These are phyloP conservation scores for Penicillium sclerotigenum DNA, from an alignment of 2,329 filamentous ascomycete species.

Conservation along the genomic window DNA sequence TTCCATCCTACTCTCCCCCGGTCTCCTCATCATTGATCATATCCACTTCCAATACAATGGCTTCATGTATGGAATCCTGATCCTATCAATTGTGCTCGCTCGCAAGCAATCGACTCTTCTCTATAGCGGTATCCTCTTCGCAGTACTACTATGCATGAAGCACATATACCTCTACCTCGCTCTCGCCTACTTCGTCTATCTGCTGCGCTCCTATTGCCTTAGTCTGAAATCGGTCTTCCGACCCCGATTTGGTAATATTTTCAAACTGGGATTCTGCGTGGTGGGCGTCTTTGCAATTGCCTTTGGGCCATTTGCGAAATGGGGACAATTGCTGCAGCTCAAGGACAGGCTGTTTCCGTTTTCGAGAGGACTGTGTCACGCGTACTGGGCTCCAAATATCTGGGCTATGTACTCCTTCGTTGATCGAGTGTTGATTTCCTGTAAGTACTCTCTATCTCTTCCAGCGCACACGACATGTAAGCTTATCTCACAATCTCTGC, in stretches of 20 bases:
- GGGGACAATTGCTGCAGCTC: conserved; percentile 80
- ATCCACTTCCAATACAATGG: conserved; percentile 99
- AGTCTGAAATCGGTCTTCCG: conserved; percentile 71
- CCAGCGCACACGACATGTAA: not conserved
- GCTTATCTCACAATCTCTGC: conserved; percentile 33
- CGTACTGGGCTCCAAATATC: conserved; percentile 96
- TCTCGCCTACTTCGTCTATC: conserved; percentile 90
- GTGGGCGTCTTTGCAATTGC: conserved; percentile 69
- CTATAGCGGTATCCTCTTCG: conserved; percentile 77
- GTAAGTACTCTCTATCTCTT: conserved; percentile 50
- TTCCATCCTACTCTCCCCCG: conserved; percentile 86
- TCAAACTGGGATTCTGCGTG: conserved; percentile 78
- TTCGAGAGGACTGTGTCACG: conserved; percentile 87
- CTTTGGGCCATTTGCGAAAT: conserved; percentile 82
- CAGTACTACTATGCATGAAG: conserved; percentile 84
- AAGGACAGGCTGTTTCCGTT: conserved; percentile 87
- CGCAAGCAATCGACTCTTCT: conserved; percentile 72
- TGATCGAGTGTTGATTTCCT: conserved; percentile 76
- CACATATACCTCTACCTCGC: conserved; percentile 97
- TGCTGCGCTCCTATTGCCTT: conserved; percentile 86
- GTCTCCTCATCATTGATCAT: conserved; percentile 94
- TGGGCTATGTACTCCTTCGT: conserved; percentile 96
- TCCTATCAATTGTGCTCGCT: conserved; percentile 81
- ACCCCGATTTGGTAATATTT: conserved; percentile 71
- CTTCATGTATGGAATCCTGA: conserved; percentile 85